Evolutionary conservation across 306 rosid genomes (phyloP).

Genomic region (Lathyrus tuberosus): DNA sequence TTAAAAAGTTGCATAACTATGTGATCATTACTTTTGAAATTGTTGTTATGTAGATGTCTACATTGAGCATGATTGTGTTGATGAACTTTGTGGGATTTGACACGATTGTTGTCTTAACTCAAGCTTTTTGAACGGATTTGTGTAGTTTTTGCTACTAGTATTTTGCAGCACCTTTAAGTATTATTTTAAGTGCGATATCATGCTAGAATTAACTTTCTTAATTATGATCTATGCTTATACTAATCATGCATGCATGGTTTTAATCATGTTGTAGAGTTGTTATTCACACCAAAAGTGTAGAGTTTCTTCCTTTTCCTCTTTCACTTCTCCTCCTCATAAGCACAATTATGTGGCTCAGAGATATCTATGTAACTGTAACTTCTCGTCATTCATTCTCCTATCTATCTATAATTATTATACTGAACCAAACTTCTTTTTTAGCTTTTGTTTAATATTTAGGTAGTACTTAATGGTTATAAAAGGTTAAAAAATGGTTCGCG

Average conservation of each 20-base stretch:
- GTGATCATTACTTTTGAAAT: background rate
- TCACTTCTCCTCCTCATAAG: conserved; percentile 85
- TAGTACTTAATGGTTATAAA: no score
- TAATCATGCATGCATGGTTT: conserved; percentile 8
- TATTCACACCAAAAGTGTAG: conserved; percentile 88
- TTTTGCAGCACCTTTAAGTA: conserved; percentile 87
- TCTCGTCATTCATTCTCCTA: background rate
- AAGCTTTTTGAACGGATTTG: conserved; percentile 85
- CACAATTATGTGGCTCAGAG: conserved; percentile 78
- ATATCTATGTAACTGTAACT: conserved; percentile 79
- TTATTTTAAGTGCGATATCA: conserved; percentile 56
- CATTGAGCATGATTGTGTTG: conserved; percentile 65
- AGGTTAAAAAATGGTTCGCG: no score
- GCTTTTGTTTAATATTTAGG: no score
- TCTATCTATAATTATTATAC: no score
- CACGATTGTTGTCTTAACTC: conserved; percentile 60
- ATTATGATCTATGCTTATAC: background rate
- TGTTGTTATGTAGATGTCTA: conserved; percentile 52
- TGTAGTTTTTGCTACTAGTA: conserved; percentile 71
- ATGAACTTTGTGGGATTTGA: conserved; percentile 76
- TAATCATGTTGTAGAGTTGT: conserved; percentile 56
- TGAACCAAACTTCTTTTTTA: no score
- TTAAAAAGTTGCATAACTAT: no score
- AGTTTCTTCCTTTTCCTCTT: conserved; percentile 84
- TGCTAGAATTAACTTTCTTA: background rate